Evolutionary conservation across 2,329 filamentous ascomycete species (phyloP).

Genomic region (Arthrobotrys entomopaga): DNA sequence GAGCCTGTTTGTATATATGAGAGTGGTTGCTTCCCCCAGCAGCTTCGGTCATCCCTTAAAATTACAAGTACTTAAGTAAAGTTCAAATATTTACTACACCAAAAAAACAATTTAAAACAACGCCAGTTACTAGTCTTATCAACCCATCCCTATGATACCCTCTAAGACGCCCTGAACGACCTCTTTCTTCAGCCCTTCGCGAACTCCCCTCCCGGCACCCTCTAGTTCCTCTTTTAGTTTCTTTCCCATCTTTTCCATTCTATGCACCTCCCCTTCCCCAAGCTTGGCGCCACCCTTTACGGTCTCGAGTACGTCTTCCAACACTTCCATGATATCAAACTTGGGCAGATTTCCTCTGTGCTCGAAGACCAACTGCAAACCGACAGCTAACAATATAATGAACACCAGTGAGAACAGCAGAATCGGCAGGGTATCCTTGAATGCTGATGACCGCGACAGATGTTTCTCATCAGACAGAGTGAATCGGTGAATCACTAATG

Average conservation of each 20-base stretch:
- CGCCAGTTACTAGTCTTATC: background rate
- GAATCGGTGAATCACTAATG: slow-evolving; percentile 35
- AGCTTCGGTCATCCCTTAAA: too few relatives aligned
- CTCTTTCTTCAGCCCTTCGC: slow-evolving; percentile 48
- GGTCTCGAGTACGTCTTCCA: slow-evolving; percentile 49
- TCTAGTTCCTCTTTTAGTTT: slow-evolving; percentile 44
- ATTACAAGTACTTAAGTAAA: too few relatives aligned
- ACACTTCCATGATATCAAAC: slow-evolving; percentile 52
- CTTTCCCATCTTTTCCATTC: slow-evolving; percentile 47
- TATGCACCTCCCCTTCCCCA: slow-evolving; percentile 46
- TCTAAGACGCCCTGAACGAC: slow-evolving; percentile 51
- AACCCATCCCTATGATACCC: slow-evolving; percentile 53
- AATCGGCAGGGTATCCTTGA: slow-evolving; percentile 45
- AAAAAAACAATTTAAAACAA: slow-evolving; percentile 14
- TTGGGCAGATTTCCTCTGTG: slow-evolving; percentile 49
- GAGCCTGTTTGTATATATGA: too few relatives aligned
- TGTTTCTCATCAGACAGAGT: slow-evolving; percentile 39
- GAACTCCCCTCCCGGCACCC: slow-evolving; percentile 45
- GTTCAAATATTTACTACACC: too few relatives aligned
- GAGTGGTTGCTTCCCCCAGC: too few relatives aligned
- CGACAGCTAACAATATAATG: slow-evolving; percentile 46
- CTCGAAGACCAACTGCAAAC: slow-evolving; percentile 50
- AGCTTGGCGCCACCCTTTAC: slow-evolving; percentile 47
- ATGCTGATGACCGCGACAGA: slow-evolving; percentile 34
- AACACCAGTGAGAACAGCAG: slow-evolving; percentile 45